phyloP scores from a whole-genome alignment of 2,329 filamentous ascomycete genomes.

The Zasmidium angulare region DNA sequence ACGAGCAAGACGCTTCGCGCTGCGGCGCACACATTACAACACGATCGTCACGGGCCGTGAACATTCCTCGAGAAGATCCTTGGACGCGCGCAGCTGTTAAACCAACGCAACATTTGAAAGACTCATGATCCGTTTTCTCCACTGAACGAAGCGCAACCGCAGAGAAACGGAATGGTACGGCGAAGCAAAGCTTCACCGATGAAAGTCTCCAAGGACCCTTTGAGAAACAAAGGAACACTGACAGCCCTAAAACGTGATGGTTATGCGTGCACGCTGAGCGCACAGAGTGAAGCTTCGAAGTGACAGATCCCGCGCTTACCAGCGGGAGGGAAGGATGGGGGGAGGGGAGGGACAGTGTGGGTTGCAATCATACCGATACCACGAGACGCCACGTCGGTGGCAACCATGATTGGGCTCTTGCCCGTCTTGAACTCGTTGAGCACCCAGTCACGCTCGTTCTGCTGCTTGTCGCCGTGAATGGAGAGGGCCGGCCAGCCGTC shows the following conservation, averaged over 20 bases:
- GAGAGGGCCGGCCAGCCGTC: constrained; percentile 97
- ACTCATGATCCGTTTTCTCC: constrained; percentile 73
- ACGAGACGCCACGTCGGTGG: constrained; percentile 98
- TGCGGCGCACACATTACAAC: constrained; percentile 36
- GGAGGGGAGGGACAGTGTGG: constrained; percentile 39
- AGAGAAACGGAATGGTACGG: constrained; percentile 69
- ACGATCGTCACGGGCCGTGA: constrained; percentile 50
- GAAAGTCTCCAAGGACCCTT: constrained; percentile 81
- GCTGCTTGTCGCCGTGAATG: constrained; percentile 98
- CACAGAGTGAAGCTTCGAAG: constrained; percentile 78
- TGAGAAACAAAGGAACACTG: constrained; percentile 81
- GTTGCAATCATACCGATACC: constrained; percentile 97
- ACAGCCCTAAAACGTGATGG: constrained; percentile 76
- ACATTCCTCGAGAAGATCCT: constrained; percentile 64
- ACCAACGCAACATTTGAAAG: constrained; percentile 57
- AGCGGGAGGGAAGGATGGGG: constrained; percentile 38
- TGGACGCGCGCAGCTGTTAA: constrained; percentile 69
- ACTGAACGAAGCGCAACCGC: constrained; percentile 75
- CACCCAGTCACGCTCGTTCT: constrained; percentile 99
- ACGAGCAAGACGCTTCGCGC: constrained; percentile 23
- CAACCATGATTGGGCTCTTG: constrained; percentile 99
- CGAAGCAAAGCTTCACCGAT: constrained; percentile 41
- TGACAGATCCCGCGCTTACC: constrained; percentile 62
- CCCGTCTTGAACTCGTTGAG: constrained; percentile 99
- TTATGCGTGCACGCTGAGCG: constrained; percentile 85